These are phyloP conservation scores for Mimosa bimucronata DNA, from an alignment of 306 rosid genomes.

Conservation along the genomic window DNA sequence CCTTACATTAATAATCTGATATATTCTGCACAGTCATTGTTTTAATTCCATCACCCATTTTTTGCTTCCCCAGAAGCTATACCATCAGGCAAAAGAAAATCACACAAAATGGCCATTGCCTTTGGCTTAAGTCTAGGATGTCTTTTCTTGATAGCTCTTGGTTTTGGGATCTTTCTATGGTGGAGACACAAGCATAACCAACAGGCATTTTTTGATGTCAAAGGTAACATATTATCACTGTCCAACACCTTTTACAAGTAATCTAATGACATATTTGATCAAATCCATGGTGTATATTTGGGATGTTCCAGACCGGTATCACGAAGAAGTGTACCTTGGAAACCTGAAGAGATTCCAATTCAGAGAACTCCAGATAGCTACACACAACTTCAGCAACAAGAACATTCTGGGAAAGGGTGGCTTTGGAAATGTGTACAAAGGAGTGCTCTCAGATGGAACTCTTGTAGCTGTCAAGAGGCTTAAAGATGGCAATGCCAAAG, in stretches of 20 bases:
- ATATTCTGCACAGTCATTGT: conserved; percentile 12
- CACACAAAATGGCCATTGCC: conserved; percentile 76
- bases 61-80: conserved; percentile 60
- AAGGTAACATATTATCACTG: conserved; percentile 34
- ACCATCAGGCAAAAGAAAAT: conserved; percentile 57
- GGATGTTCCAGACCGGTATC: conserved; percentile 62
- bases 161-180: conserved; percentile 68
- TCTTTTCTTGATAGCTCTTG: conserved; percentile 74
- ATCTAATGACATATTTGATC: neutral
- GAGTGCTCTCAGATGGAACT: conserved; percentile 75
- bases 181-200: conserved; percentile 46
- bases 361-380: conserved; percentile 89
- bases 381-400: conserved; percentile 87
- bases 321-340: conserved; percentile 86
- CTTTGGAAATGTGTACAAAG: conserved; percentile 93
- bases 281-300: neutral
- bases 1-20: conserved; percentile 10
- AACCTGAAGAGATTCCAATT: conserved; percentile 85
- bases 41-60: conserved; percentile 41
- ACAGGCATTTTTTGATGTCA: conserved; percentile 51
- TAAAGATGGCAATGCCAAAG: conserved; percentile 76
- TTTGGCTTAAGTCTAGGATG: conserved; percentile 86
- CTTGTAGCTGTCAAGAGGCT: conserved; percentile 92
- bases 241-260: neutral
- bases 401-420: conserved; percentile 91